Evolutionary conservation across 1,139 yeast species (phyloP).

Genomic region (Protomyces arabidopsidicola): DNA sequence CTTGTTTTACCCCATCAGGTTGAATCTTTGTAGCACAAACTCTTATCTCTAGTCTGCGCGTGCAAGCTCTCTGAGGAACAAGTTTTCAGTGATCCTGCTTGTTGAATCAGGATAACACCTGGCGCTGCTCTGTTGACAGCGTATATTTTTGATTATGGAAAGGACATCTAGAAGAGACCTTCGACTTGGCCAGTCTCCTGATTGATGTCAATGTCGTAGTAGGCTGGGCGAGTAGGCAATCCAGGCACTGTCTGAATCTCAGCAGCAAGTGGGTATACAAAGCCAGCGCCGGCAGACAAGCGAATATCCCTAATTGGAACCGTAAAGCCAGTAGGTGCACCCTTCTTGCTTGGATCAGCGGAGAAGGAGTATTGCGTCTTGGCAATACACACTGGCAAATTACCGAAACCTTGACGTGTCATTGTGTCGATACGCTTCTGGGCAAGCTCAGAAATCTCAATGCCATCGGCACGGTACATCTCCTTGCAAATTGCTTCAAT

Average conservation of each 20-base stretch:
- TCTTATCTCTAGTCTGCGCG: too few species aligned
- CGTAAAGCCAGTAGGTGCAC: constrained; percentile 90
- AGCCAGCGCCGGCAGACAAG: constrained; percentile 95
- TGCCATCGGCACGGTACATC: constrained; percentile 92
- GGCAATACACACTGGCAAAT: constrained; percentile 93
- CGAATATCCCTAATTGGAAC: constrained; percentile 93
- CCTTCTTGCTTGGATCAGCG: constrained; percentile 88
- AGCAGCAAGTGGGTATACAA: constrained; percentile 92
- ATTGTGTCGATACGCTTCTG: constrained; percentile 75
- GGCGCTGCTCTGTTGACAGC: not conserved
- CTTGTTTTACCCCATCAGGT: not conserved
- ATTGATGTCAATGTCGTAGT: constrained; percentile 93
- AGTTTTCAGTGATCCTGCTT: not conserved
- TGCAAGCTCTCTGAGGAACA: not conserved
- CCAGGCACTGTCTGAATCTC: constrained; percentile 98
- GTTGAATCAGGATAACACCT: not conserved
- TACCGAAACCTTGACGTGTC: constrained; percentile 84
- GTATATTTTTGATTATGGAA: not conserved
- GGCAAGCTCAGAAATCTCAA: constrained; percentile 83
- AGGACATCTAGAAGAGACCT: constrained; percentile 63
- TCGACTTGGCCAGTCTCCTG: constrained; percentile 83
- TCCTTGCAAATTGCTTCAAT: constrained; percentile 75
- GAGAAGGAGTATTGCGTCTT: constrained; percentile 96
- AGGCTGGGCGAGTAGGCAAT: constrained; percentile 88
- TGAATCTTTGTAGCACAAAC: not conserved